phyloP scores from a whole-genome alignment of 2,329 filamentous ascomycete species.

The Phialophora verrucosa region DNA sequence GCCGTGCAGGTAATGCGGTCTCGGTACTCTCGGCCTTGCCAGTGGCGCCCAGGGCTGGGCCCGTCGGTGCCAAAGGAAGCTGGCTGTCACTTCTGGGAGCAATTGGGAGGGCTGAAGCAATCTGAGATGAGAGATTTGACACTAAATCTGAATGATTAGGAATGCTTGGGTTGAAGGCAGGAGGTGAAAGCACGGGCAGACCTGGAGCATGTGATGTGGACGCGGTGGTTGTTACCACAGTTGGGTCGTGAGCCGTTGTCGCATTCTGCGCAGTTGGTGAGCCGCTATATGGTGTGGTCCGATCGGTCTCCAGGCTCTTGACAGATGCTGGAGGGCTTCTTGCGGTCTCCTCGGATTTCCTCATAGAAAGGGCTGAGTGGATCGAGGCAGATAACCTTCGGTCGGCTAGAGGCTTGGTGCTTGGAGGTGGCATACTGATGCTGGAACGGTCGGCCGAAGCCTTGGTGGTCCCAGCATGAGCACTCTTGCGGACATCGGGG shows the following conservation, averaged over 20 bases:
- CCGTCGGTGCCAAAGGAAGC: slow-evolving; percentile 13
- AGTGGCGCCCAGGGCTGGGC: slow-evolving; percentile 22
- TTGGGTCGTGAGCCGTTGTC: slow-evolving; percentile 39
- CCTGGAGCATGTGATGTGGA: slow-evolving; percentile 33
- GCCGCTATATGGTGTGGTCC: slow-evolving; percentile 42
- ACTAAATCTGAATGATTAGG: slow-evolving; percentile 35
- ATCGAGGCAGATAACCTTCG: slow-evolving; percentile 37
- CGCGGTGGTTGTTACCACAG: slow-evolving; percentile 36
- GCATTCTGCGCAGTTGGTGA: slow-evolving; percentile 30
- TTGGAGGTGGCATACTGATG: slow-evolving; percentile 68
- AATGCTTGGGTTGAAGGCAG: slow-evolving; percentile 29
- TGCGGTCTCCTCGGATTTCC: slow-evolving; percentile 32
- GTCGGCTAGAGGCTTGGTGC: slow-evolving; percentile 43
- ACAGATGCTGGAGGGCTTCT: slow-evolving; percentile 37
- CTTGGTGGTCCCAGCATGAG: slow-evolving; percentile 65
- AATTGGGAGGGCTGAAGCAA: slow-evolving; percentile 16
- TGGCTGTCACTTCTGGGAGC: slow-evolving; percentile 23
- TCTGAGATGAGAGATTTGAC: slow-evolving; percentile 28
- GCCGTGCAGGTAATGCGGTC: slow-evolving; percentile 31
- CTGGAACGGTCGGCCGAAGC: slow-evolving; percentile 65
- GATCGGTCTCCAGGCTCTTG: slow-evolving; percentile 46
- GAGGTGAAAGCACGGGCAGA: slow-evolving; percentile 38
- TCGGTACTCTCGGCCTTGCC: slow-evolving; percentile 26
- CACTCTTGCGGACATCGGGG: slow-evolving; percentile 57
- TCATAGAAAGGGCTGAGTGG: slow-evolving; percentile 24